Evolutionary conservation across 2,329 filamentous ascomycete genomes (phyloP).

Genomic region (Ophiocordyceps camponoti-floridani): DNA sequence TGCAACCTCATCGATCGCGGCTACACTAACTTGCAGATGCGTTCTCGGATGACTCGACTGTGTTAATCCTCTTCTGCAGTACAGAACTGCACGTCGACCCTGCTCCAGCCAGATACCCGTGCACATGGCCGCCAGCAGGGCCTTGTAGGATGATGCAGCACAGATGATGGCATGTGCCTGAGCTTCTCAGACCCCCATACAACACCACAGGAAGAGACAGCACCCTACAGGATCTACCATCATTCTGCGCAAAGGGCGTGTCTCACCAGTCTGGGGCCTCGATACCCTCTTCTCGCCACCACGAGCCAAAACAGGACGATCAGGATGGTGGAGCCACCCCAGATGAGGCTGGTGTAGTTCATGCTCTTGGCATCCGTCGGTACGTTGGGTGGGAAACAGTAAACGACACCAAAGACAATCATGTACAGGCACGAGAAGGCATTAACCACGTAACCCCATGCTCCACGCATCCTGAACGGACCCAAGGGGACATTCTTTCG

Average conservation of each 20-base stretch:
- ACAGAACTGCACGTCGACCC: too few relatives aligned
- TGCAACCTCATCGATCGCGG: too few relatives aligned
- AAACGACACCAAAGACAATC: conserved; percentile 42
- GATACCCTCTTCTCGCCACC: neutral
- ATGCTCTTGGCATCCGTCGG: conserved; percentile 27
- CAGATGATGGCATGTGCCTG: too few relatives aligned
- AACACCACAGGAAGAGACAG: too few relatives aligned
- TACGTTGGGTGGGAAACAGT: conserved; percentile 35
- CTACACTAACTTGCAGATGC: too few relatives aligned
- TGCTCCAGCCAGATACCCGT: too few relatives aligned
- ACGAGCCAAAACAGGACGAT: neutral
- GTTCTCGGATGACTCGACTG: too few relatives aligned
- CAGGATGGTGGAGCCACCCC: conserved; percentile 12
- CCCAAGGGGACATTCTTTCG: conserved; percentile 25
- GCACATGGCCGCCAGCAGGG: too few relatives aligned
- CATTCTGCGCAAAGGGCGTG: neutral
- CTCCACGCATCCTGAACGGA: conserved; percentile 34
- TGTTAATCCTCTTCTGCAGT: too few relatives aligned
- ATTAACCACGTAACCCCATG: conserved; percentile 31
- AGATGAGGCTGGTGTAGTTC: conserved; percentile 32
- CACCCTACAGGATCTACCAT: too few relatives aligned
- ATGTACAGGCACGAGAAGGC: conserved; percentile 37
- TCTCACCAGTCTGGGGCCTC: neutral
- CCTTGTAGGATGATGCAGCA: too few relatives aligned
- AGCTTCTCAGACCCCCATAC: too few relatives aligned